Base-by-base conservation (phyloP, 1,284 basidiomycete species). In the Ustilago bromivora region DNA sequence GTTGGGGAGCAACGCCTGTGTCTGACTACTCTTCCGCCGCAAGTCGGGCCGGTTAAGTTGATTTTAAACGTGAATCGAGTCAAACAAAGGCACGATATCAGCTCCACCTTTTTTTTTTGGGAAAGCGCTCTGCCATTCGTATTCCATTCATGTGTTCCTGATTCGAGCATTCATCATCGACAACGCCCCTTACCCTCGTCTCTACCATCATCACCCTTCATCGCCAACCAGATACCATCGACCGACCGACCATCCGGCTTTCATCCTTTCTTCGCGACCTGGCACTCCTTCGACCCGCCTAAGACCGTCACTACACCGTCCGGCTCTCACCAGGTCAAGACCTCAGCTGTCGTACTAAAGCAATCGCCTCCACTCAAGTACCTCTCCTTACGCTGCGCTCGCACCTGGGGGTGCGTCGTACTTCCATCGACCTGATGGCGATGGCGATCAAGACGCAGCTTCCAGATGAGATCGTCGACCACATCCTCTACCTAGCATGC, bases 381-480 rank as follows among this genome's bases (percentile, higher is more conserved):
- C 8, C 23, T 31, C 23, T 23, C 34, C 17, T 36, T 11, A 36
- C 43, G 34, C n/a, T 59, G 57, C 41, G 46, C 13, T 59, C 19
- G 23, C 52, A 49, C 38, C 47, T 15, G 28, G 40, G 49, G 3
- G 32, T 49, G 32, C 51, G 23, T 54, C 51, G 51, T 43, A 23
- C 15, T 19, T 4, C 10, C 13, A 10, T 38, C 55, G 49, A 40
- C 35, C 51, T 41, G 34, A 73, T 64, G 66, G 55, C 66, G 31
- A 61, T 66, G 47, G 47, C 62, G 43, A 59, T 57, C 47, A 57
- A 41, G 47, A 57, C 64, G 31, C 75, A 71, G 38, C 71, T 80
- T 12, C 78, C 78, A 51, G 78, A 80, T 41, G 78, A 80, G 66
- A 63, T 80, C 54, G 71, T 80, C 57, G 71, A 80, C 34, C 67